A percentile compares a stretch with the other conserved stretches of the same genome.
phyloP scores from a whole-genome alignment of 2,329 filamentous ascomycete species.

The Endoconidiophora laricicola region DNA sequence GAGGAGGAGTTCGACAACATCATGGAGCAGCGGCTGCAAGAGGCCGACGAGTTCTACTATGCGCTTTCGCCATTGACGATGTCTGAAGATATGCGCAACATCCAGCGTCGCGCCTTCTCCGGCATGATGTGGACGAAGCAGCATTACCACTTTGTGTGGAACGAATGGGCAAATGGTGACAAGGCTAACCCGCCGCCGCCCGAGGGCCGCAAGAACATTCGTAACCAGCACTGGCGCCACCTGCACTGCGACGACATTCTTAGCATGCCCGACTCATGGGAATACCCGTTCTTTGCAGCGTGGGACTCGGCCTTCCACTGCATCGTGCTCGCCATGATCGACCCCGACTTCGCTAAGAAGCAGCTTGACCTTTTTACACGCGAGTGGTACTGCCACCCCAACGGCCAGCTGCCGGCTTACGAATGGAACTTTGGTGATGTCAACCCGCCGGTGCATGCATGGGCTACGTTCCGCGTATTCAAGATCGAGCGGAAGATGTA shows the following conservation, averaged over 20 bases:
- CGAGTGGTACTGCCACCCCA: slow-evolving; percentile 98
- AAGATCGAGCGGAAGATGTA: slow-evolving; percentile 98
- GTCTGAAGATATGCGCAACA: slow-evolving; percentile 83
- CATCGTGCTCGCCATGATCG: slow-evolving; percentile 90
- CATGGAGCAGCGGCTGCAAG: slow-evolving; percentile 69
- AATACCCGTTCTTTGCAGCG: slow-evolving; percentile 93
- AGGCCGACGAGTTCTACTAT: slow-evolving; percentile 93
- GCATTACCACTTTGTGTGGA: slow-evolving; percentile 92
- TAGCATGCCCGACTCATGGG: slow-evolving; percentile 97
- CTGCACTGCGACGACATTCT: slow-evolving; percentile 88
- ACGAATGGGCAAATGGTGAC: slow-evolving; percentile 93
- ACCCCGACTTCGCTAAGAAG: slow-evolving; percentile 95
- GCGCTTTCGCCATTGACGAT: slow-evolving; percentile 84
- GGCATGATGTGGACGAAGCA: slow-evolving; percentile 99
- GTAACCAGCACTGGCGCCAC: slow-evolving; percentile 86
- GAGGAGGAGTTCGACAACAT: slow-evolving; percentile 87
- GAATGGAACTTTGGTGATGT: slow-evolving; percentile 98
- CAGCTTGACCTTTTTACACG: slow-evolving; percentile 89
- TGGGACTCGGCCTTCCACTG: slow-evolving; percentile 98
- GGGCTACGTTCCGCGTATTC: slow-evolving; percentile 89
- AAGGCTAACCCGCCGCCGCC: slow-evolving; percentile 78
- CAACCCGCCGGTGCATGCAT: slow-evolving; percentile 90
- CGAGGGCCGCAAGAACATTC: slow-evolving; percentile 56
- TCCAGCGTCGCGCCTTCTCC: slow-evolving; percentile 83
- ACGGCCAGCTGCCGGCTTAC: slow-evolving; percentile 81